A percentile compares a stretch with the other conserved stretches of the same genome.
Evolutionary conservation across 345 rosid species (phyloP).

Genomic region (Moricandia moricandioides): DNA sequence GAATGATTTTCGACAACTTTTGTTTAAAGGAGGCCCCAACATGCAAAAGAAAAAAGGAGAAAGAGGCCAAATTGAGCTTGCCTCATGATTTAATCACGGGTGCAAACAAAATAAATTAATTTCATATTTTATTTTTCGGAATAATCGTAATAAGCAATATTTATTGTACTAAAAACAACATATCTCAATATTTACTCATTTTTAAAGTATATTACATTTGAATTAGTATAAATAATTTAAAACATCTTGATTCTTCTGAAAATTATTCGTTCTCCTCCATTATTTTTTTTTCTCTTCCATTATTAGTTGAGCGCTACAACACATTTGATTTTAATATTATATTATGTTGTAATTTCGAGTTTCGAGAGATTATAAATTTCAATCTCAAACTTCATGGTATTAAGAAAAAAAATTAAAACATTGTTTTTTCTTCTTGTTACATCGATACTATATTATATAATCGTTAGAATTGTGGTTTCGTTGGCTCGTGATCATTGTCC

Average conservation of each 20-base stretch:
- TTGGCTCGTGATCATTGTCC: conserved; percentile 40
- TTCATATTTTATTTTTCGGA: background rate
- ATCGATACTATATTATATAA: conserved; percentile 28
- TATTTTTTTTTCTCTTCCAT: background rate
- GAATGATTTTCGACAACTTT: conserved; percentile 36
- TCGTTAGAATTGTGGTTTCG: conserved; percentile 28
- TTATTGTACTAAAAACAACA: background rate
- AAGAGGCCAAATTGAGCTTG: conserved; percentile 39
- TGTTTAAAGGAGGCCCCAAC: conserved; percentile 34
- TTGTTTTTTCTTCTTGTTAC: conserved; percentile 3
- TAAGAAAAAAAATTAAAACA: background rate
- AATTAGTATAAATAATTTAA: background rate
- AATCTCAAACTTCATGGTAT: too few relatives aligned
- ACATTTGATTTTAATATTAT: too few relatives aligned
- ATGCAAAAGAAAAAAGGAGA: conserved; percentile 34
- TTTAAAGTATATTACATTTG: background rate
- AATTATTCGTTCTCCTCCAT: background rate
- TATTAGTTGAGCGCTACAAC: background rate
- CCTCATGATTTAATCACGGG: conserved; percentile 42
- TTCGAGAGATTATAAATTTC: too few relatives aligned
- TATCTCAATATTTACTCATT: background rate
- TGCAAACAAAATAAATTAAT: conserved; percentile 5
- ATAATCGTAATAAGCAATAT: background rate
- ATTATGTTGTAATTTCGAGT: too few relatives aligned
- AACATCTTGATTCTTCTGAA: background rate